Base-by-base conservation (phyloP, 192 early-diverging fungal species). In the Backusella australiensis region DNA sequence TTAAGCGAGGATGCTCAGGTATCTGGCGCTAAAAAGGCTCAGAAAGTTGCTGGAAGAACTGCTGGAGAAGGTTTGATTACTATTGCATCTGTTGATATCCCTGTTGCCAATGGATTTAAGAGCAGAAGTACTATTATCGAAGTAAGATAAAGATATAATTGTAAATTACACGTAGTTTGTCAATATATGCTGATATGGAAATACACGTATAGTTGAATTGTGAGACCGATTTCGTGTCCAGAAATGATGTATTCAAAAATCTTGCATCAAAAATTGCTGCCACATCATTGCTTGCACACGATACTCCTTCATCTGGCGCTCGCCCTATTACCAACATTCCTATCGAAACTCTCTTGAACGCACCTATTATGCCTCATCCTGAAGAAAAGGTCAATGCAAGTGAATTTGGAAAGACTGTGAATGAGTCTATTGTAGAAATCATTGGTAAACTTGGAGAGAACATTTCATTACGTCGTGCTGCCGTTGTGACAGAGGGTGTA, bases 211-310 rank as follows among this genome's bases (percentile, higher is more conserved):
- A 95, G 89, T 74, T 96, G 26, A 96, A 95, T 82, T 96, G 94
- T 74, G 97, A 99, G 82, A 97, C 97, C 0, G 97, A 99, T 80
- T 99, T 99, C 89, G 97, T 99, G 6, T 94, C 95, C 7, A 89
- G 94, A 72, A 94, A 93, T 77, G 81, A 80, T 34, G 80, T 91
- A 65, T 98, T 98, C 86, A 88, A 91, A 38, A 83, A 90, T 36
- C 86, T 96, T 46, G 94, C 91, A 19, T 80, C 81, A 19, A 87
- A 84, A 69, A 85, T 91, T 71, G 89, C 86, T 3, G 80, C 88
- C 0, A 90, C 90, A 3, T 86, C 89, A 17, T 73, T 89, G 11
- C 74, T 86, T 36, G 76, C 88, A 8, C 79, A 86, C 14, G 73
- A 79, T 9, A 44, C 73, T 19, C 69, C 79, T 17, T 78, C 77